Base-by-base conservation (phyloP, 768 basidiomycete species). In the Phanerochaete carnosa region DNA sequence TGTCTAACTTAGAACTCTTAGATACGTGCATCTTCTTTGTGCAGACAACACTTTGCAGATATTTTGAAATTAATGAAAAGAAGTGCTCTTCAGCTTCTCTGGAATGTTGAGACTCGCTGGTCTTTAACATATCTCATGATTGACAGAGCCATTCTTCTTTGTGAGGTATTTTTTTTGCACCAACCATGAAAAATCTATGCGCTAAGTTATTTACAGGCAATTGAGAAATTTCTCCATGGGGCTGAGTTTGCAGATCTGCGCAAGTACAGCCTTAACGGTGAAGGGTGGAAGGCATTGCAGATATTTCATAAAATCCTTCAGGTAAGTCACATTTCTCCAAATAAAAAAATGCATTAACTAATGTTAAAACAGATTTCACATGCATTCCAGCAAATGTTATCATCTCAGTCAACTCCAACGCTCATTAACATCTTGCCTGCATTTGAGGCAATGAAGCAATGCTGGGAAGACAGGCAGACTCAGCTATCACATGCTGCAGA, bases 61-160 rank as follows among this genome's bases (percentile, higher is more conserved):
- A 32, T 58, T 15, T 45, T 26, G 13, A 25, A 49, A 33, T 25
- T 13, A 23, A 15, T 58, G 33, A 23, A 49, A 15, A 15, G n/a
- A 7, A 28, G 22, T 29, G 45, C 45, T 23, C 33, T 33, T 28
- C 52, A 61, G 16, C 58, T 74, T 3, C 46, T 75, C 9, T 55
- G 60, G 15, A 72, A 75, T 52, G 66, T 74, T 2, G 71, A 74
- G 16, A 65, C 65, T 4, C 62, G 70, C 2, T 73, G 71, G 74
- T 75, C 74, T 6, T 72, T 74, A 23, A 74, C 65, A 3, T 74
- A 66, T 33, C 45, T 70, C 1, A 76, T 76, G 73, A 68, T 73
- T 59, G 70, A 72, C 35, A 63, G 68, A 2, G 58, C 68, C 22
- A 51, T 74, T 0, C 60, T 67, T 22, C 64, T 69, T 11, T 68